phyloP scores from a whole-genome alignment of 495 filamentous ascomycete species.

The Aspergillus sclerotioniger region DNA sequence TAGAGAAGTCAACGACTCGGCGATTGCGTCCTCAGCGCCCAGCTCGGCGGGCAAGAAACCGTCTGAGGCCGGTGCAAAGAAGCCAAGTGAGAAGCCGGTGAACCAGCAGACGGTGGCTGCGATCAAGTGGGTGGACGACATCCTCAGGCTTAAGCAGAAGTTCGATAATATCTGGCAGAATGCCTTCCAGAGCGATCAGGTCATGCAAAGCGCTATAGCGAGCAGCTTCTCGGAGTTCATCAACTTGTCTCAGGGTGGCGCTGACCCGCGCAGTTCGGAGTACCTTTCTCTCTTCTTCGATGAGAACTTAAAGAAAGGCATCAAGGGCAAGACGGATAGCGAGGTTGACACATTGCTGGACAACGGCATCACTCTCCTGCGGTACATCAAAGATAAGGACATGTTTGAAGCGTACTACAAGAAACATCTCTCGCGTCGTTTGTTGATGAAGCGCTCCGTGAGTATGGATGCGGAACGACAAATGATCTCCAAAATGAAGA shows the following conservation, averaged over 20 bases:
- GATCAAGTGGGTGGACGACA: constrained; percentile 93
- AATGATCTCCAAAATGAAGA: constrained; percentile 95
- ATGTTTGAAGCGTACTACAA: constrained; percentile 98
- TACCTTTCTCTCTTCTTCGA: constrained; percentile 97
- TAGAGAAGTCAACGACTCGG: constrained; percentile 70
- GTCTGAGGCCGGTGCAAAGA: constrained; percentile 38
- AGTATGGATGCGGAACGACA: constrained; percentile 89
- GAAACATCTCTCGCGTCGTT: constrained; percentile 84
- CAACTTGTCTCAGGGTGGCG: constrained; percentile 46
- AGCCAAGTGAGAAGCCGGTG: constrained; percentile 39
- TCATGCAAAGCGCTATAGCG: constrained; percentile 75
- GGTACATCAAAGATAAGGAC: constrained; percentile 88
- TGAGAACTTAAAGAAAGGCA: constrained; percentile 89
- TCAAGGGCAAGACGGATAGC: constrained; percentile 86
- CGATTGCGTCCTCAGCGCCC: constrained; percentile 31
- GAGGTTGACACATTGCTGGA: constrained; percentile 88
- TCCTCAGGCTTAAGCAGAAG: constrained; percentile 80
- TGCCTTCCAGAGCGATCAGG: constrained; percentile 72
- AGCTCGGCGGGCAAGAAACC: constrained; percentile 27
- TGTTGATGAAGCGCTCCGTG: constrained; percentile 82
- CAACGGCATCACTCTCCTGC: constrained; percentile 82
- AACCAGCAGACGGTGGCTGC: constrained; percentile 74
- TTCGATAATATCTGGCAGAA: constrained; percentile 73
- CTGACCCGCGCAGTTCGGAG: constrained; percentile 77
- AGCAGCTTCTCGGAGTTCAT: constrained; percentile 88